These are phyloP conservation scores for Bacidia gigantensis DNA, from an alignment of 495 filamentous ascomycete genomes.

Conservation along the genomic window DNA sequence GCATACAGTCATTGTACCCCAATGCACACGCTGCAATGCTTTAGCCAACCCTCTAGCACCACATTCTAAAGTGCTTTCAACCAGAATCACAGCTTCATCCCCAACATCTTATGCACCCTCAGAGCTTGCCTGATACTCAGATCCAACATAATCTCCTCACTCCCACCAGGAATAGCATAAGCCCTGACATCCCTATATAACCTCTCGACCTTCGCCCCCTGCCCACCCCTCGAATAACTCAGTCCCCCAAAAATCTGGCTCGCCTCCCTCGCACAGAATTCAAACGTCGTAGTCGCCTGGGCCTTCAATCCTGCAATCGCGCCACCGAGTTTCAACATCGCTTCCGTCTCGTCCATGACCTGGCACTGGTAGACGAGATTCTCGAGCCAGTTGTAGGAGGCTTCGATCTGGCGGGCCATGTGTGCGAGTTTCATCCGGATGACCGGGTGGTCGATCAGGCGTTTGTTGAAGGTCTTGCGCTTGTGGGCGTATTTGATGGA, in stretches of 20 bases:
- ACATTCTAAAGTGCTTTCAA: too few species aligned
- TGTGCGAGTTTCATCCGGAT: conserved; percentile 95
- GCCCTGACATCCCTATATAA: conserved; percentile 94
- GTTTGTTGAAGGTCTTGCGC: conserved; percentile 89
- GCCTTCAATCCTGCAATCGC: conserved; percentile 92
- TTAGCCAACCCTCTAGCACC: too few species aligned
- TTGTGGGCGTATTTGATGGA: conserved; percentile 93
- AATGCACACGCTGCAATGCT: too few species aligned
- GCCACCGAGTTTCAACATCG: conserved; percentile 89
- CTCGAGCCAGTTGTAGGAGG: conserved; percentile 94
- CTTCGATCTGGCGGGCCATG: conserved; percentile 97
- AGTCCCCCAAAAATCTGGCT: conserved; percentile 95
- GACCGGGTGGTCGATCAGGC: conserved; percentile 89
- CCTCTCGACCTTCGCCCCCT: conserved; percentile 91
- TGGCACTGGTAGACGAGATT: conserved; percentile 85
- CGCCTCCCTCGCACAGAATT: conserved; percentile 93
- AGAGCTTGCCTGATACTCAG: conserved; percentile 87
- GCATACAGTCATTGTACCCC: too few species aligned
- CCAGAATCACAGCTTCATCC: conserved; percentile 75
- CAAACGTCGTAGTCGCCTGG: conserved; percentile 81
- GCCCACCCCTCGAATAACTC: conserved; percentile 83
- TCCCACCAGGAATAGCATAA: conserved; percentile 93
- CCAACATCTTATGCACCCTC: conserved; percentile 77
- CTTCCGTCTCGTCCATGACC: conserved; percentile 85
- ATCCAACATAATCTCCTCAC: conserved; percentile 98